Conservation (phyloP, 1,284 basidiomycete species). For the Moesziomyces antarcticus region DNA sequence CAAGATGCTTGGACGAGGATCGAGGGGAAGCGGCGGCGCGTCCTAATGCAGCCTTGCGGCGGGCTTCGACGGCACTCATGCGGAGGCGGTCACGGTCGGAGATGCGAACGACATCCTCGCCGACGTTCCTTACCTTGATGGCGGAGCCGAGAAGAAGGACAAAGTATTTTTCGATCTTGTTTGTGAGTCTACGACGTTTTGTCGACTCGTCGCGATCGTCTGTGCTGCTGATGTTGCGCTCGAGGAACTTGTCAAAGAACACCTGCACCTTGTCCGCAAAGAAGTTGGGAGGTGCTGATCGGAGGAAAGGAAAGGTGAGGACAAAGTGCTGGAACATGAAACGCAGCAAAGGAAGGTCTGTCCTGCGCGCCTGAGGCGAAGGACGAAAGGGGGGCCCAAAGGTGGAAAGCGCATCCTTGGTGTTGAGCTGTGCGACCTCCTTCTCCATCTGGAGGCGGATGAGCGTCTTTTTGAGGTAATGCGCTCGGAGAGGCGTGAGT, state of each 20-base stretch:
- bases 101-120: slow-evolving; percentile 64
- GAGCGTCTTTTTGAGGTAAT: slow-evolving; percentile 95
- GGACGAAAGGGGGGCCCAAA: slow-evolving; percentile 66
- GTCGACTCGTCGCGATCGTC: slow-evolving; percentile 55
- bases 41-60: slow-evolving; percentile 45
- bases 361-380: slow-evolving; percentile 35
- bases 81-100: slow-evolving; percentile 52
- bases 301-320: slow-evolving; percentile 65
- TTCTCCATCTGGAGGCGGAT: slow-evolving; percentile 83
- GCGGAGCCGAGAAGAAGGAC: slow-evolving; percentile 60
- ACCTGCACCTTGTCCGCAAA: slow-evolving; percentile 66
- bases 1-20: neutral
- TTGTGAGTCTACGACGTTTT: slow-evolving; percentile 50
- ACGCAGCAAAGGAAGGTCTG: slow-evolving; percentile 60
- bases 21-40: slow-evolving; percentile 24
- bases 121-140: slow-evolving; percentile 48
- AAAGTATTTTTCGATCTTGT: slow-evolving; percentile 55
- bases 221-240: slow-evolving; percentile 59
- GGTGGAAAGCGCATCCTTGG: slow-evolving; percentile 61
- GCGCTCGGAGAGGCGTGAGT: slow-evolving; percentile 86
- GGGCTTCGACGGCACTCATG: slow-evolving; percentile 53
- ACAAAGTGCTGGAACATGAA: slow-evolving; percentile 66
- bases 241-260: slow-evolving; percentile 63
- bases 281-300: slow-evolving; percentile 64
- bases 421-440: slow-evolving; percentile 54